Base-by-base conservation (phyloP, 208 protist species). In the Wallacemonas collosoma region DNA sequence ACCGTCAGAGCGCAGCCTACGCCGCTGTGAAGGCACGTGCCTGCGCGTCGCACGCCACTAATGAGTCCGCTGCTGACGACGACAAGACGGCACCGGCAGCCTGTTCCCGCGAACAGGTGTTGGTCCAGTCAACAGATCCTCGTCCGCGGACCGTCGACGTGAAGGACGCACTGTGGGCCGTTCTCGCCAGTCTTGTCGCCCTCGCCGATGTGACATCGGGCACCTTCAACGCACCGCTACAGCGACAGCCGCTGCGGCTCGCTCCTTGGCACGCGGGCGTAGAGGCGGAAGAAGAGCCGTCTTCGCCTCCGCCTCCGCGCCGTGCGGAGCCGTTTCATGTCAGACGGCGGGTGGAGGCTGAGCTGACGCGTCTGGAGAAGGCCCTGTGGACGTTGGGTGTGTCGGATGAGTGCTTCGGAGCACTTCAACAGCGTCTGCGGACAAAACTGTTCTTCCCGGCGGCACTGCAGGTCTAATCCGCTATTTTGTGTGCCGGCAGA, bases 401-500 rank as follows among this genome's bases (percentile, higher is more conserved):
- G n/a, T 65, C 43, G 5, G 60, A 65, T 17, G 8, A 4, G 3
- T 38, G 17, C 11, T 65, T 65, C 17, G 60, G 41, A 3, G 60
- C 17, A 4, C 60, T 65, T 9, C 60, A 51, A 41, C 60, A 65
- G 26, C 60, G 60, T 38, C 15, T 65, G 60, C 60, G 60, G 3
- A 26, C n/a, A 3, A 6, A 48, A 3, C 40, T 65, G 11, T 65
- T 45, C 41, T 51, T 65, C 6, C 60, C 60, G 7, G n/a, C 7
- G 3, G 6, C 43, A n/a, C 17, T 65, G 60, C 60, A 45, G 26
- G 12, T n/a, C 6, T 65, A 41, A 65, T 41, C 45, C 12, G 26
- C 26, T 26, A 26, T 53, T 15, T 50, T 50, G 45, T 12, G 45
- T 50, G 45, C 45, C 26, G 26, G 26, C 26, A 50, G 45, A 50